These are phyloP conservation scores for Pueraria montana DNA, from an alignment of 306 rosid species.

Conservation along the genomic window DNA sequence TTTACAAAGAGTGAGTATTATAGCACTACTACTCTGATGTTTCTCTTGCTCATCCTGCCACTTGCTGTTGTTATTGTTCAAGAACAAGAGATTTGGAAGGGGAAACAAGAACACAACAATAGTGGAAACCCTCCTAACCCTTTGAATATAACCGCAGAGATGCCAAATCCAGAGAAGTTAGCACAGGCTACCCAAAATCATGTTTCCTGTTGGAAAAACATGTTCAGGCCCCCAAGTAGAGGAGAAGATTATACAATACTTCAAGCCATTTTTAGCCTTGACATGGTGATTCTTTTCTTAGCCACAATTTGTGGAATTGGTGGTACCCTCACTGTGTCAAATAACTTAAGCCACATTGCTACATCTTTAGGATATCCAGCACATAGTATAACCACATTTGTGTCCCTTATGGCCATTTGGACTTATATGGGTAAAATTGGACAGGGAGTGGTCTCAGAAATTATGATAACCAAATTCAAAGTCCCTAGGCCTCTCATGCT, in stretches of 20 bases:
- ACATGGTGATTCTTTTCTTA: constrained; percentile 53
- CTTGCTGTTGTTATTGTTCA: constrained; percentile 56
- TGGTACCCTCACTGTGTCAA: constrained; percentile 58
- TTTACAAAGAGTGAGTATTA: constrained; percentile 54
- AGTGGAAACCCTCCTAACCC: constrained; percentile 37
- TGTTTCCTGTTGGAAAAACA: constrained; percentile 47
- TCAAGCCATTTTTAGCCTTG: too few relatives aligned
- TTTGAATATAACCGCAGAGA: constrained; percentile 33
- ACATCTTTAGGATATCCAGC: constrained; percentile 59
- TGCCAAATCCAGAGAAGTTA: constrained; percentile 20
- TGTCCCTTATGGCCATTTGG: constrained; percentile 68
- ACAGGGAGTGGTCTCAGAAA: constrained; percentile 60
- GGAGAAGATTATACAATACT: constrained; percentile 73
- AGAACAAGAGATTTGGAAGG: constrained; percentile 54
- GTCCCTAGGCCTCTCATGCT: too few relatives aligned
- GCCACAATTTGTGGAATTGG: constrained; percentile 73
- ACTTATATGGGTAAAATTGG: constrained; percentile 56
- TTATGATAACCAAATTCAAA: constrained; percentile 45
- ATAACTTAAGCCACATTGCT: constrained; percentile 71
- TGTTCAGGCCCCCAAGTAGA: constrained; percentile 53
- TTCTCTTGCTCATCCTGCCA: constrained; percentile 67
- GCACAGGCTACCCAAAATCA: background rate
- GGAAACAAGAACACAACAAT: constrained; percentile 1
- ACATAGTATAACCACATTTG: too few relatives aligned
- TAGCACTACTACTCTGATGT: constrained; percentile 45